Base-by-base conservation (phyloP, 805 yeast genomes). In the Spathaspora boniae region DNA sequence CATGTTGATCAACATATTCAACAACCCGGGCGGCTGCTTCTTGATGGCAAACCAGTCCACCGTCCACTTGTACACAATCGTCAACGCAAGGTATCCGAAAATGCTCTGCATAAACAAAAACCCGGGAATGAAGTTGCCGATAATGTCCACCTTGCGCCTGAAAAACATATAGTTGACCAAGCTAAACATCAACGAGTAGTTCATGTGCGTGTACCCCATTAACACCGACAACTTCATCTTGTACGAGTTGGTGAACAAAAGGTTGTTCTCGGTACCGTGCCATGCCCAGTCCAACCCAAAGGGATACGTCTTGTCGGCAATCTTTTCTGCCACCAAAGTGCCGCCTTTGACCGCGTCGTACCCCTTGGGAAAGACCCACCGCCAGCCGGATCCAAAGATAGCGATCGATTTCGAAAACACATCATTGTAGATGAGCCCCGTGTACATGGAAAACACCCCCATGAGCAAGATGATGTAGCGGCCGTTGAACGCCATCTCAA, bases 201-300 rank as follows among this genome's bases (percentile, higher is more conserved):
- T 67, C 89, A 82, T 82, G 54, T 82, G 89, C 30, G 73, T 62
- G 52, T 76, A 82, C 17, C 89, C 89, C 84, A 82, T 79, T 38
- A 82, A 62, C 41, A 82, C 78, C 1, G 88, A 82, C 39, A 82
- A 59, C 47, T 82, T 82, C 89, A 82, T 82, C 56, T 82, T 82
- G 58, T 79, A 81, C 0, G 88, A 82, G 53, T 82, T 82, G 20
- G 84, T 66, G 54, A 82, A 82, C 33, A 82, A 56, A 37, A 82
- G 61, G 21, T 76, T 79, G 51, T 82, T 82, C 41, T 82, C 89
- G 21, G 87, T 62, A n/a, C 87, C 87, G 53, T 82, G 89, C 89
- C 89, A 82, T 11, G 75, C 78, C 58, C 78, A 74, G 59, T 82
- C 89, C 33, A 82, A 55, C 38, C 89, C 89, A 38, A 80, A 58